Percentiles rank a stretch among this genome's conserved stretches.
Conservation (phyloP, 78 protist species). For the Emiliania huxleyi region DNA sequence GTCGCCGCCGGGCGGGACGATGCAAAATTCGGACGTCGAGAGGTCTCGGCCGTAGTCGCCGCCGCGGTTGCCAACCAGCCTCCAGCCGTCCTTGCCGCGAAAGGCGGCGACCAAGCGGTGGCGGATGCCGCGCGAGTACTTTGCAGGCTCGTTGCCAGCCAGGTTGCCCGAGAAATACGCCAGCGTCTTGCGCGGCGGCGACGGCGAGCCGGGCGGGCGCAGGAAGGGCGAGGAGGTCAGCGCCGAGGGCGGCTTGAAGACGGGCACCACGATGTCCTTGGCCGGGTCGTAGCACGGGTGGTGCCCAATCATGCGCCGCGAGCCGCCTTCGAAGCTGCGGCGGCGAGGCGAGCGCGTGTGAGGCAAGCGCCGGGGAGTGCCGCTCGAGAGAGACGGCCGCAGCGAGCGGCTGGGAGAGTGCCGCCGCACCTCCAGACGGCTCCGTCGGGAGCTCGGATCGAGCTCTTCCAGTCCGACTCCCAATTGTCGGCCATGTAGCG, state of each 20-base stretch:
- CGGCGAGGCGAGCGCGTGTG: too few relatives aligned
- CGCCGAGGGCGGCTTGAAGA: not conserved
- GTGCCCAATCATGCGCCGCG: not conserved
- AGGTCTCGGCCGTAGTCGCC: not conserved
- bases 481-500: slow-evolving; percentile 9
- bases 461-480: not conserved
- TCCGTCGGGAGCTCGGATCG: not conserved
- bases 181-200: not conserved
- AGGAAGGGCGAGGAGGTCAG: not conserved
- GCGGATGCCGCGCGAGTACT: slow-evolving; percentile 8
- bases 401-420: too few relatives aligned
- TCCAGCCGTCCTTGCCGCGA: not conserved
- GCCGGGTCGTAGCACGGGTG: not conserved
- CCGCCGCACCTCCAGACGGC: not conserved
- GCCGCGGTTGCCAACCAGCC: not conserved
- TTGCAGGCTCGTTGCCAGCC: not conserved
- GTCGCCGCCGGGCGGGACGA: slow-evolving; percentile 27
- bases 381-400: too few relatives aligned
- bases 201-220: not conserved
- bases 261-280: not conserved
- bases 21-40: not conserved
- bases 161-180: slow-evolving; percentile 12
- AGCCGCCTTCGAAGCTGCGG: not conserved
- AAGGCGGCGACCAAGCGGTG: not conserved
- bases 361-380: too few relatives aligned